A percentile compares a stretch with the other conserved stretches of the same genome.
These are phyloP conservation scores for Cylindrotheca closterium DNA, from an alignment of 108 stramenopile genomes.

Conservation along the genomic window DNA sequence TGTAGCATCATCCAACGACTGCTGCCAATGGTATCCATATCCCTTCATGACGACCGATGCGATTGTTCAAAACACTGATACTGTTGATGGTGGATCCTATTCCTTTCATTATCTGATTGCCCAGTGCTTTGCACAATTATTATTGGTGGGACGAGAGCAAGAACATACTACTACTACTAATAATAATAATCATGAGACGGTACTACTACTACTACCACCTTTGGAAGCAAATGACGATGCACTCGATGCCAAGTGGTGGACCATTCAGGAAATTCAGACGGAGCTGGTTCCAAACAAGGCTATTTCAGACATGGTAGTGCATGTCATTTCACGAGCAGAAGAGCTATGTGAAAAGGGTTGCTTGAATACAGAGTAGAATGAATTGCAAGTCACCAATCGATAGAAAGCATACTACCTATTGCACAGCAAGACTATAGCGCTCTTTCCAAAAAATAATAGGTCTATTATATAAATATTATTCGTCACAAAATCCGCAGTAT, in stretches of 20 bases:
- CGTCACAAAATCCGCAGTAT: constrained; percentile 76
- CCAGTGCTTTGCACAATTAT: constrained; percentile 26
- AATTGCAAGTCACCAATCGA: too few species aligned
- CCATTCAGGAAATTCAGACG: constrained; percentile 24
- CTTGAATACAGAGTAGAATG: too few species aligned
- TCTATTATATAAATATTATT: constrained; percentile 32
- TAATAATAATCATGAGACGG: neutral
- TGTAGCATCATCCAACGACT: neutral
- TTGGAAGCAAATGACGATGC: constrained; percentile 46
- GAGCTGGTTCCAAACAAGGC: neutral
- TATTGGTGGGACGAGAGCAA: too few species aligned
- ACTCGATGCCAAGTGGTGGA: constrained; percentile 43
- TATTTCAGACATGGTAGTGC: constrained; percentile 6
- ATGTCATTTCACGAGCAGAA: constrained; percentile 38
- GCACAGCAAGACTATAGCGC: too few species aligned
- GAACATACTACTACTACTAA: neutral
- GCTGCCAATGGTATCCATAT: constrained; percentile 20
- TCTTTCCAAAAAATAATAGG: too few species aligned
- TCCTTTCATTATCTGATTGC: constrained; percentile 44
- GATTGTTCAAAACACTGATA: constrained; percentile 7
- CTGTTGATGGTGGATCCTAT: constrained; percentile 31
- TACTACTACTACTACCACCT: constrained; percentile 7
- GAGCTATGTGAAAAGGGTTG: constrained; percentile 15
- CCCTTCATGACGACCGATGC: constrained; percentile 35
- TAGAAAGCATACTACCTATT: too few species aligned